Conservation (phyloP, 176 grass and related monocot genomes). For the Carex cristatella region DNA sequence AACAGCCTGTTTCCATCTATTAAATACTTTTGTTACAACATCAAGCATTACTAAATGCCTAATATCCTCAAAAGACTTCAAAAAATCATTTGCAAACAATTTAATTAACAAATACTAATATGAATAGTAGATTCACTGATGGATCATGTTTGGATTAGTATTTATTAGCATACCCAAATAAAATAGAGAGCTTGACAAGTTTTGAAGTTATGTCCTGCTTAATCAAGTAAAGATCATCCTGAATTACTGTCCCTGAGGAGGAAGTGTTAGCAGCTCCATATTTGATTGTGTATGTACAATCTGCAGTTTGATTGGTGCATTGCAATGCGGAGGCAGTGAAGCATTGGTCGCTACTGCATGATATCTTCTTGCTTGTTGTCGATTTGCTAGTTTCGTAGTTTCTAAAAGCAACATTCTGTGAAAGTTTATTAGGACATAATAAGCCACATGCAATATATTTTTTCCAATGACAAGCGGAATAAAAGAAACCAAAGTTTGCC, state of each 20-base stretch:
- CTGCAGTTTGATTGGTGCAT: constrained; percentile 26
- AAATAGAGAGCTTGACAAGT: constrained; percentile 30
- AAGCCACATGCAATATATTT: neutral
- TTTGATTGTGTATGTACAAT: constrained; percentile 45
- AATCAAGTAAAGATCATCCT: constrained; percentile 60
- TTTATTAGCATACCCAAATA: constrained; percentile 44
- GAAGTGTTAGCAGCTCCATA: constrained; percentile 52
- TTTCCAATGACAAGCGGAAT: neutral
- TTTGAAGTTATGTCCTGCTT: constrained; percentile 5
- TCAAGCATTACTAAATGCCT: neutral
- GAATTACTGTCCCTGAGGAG: constrained; percentile 59
- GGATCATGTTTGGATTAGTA: neutral
- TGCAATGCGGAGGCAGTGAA: neutral
- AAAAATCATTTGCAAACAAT: neutral
- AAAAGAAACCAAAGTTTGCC: neutral
- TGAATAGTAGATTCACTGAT: neutral
- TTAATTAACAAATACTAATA: neutral
- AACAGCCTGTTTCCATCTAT: neutral
- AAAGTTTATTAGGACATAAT: neutral
- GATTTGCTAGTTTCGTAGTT: constrained; percentile 47
- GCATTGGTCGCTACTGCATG: constrained; percentile 48
- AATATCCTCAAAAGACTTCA: neutral
- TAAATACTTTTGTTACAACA: neutral
- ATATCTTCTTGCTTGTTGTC: constrained; percentile 60
- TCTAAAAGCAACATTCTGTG: neutral